A percentile compares a stretch with the other conserved stretches of the same genome.
Evolutionary conservation across 768 basidiomycete genomes (phyloP).

Genomic region (Trametes coccinea): DNA sequence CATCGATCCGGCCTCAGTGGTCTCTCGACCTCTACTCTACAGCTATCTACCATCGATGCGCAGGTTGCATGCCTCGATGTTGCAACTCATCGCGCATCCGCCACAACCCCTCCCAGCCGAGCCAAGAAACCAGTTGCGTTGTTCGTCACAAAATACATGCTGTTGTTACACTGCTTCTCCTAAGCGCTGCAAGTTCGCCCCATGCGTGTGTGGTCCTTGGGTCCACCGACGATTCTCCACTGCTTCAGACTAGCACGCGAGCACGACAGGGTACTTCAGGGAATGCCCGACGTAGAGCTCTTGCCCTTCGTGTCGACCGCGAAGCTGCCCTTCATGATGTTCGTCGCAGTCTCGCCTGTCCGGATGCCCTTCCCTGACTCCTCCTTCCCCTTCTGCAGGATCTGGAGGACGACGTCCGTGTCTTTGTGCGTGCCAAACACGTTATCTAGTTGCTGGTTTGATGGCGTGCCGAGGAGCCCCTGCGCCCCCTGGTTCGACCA

Average conservation of each 20-base stretch:
- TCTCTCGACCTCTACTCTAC: neutral
- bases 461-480: slow-evolving; percentile 71
- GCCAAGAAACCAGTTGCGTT: neutral
- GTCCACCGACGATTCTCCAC: neutral
- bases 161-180: slow-evolving; percentile 13
- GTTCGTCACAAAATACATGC: slow-evolving; percentile 1
- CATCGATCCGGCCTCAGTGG: too few relatives aligned
- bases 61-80: neutral
- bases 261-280: neutral
- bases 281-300: slow-evolving; percentile 26
- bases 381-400: slow-evolving; percentile 65
- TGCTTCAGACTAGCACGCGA: neutral
- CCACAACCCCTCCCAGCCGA: neutral
- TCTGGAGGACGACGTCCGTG: slow-evolving; percentile 54
- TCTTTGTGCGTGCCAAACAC: slow-evolving; percentile 68
- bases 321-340: slow-evolving; percentile 36
- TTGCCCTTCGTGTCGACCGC: slow-evolving; percentile 43
- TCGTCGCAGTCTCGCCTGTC: slow-evolving; percentile 26
- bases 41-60: neutral
- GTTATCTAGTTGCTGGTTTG: slow-evolving; percentile 82
- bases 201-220: neutral
- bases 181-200: neutral
- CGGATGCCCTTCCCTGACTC: slow-evolving; percentile 52
- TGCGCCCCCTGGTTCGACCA: slow-evolving; percentile 73
- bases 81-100: too few relatives aligned